Evolutionary conservation across 2,329 filamentous ascomycete genomes (phyloP).

Genomic region (Colletotrichum horii): DNA sequence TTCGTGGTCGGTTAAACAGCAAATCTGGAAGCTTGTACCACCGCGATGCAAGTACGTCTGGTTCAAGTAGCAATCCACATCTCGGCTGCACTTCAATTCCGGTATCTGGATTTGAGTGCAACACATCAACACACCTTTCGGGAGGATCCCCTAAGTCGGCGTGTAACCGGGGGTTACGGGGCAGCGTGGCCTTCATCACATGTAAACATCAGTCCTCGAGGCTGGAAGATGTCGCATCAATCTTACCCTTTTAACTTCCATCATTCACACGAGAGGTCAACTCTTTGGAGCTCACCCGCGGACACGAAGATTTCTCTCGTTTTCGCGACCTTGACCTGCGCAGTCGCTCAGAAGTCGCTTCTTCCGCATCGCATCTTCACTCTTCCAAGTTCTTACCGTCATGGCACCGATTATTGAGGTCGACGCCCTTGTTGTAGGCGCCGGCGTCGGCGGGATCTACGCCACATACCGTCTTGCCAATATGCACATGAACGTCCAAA

Average conservation of each 20-base stretch:
- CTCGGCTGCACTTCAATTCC: background rate
- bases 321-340: background rate
- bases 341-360: background rate
- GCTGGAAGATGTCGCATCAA: fast-evolving
- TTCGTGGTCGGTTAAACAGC: background rate
- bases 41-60: background rate
- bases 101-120: background rate
- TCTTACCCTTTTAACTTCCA: background rate
- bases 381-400: background rate
- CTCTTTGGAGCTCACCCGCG: fast-evolving
- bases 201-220: background rate
- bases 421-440: background rate
- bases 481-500: background rate
- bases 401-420: background rate
- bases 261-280: fast-evolving
- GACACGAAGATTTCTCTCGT: background rate
- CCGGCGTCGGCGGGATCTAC: background rate
- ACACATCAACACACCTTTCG: fast-evolving
- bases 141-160: fast-evolving
- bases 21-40: background rate
- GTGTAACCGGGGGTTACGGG: background rate
- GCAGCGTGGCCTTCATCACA: background rate
- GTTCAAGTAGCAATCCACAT: background rate
- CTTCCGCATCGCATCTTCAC: background rate
- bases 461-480: background rate